Conservation (phyloP, 148 eudicot species). For the Talinum fruticosum region DNA sequence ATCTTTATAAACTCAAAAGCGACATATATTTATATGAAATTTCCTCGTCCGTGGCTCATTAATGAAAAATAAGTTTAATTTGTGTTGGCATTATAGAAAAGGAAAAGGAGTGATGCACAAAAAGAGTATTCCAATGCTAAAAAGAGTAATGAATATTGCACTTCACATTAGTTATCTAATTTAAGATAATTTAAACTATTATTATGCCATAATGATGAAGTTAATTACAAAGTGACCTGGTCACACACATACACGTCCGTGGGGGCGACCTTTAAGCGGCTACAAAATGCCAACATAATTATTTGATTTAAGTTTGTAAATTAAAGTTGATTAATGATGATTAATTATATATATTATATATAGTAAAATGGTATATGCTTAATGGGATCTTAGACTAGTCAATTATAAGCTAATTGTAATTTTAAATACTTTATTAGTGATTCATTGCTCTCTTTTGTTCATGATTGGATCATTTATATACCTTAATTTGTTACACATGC, state of each 20-base stretch:
- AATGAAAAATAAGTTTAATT: background rate
- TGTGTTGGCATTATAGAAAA: background rate
- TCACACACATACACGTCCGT: constrained; percentile 1
- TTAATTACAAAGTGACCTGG: background rate
- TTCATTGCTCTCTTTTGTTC: background rate
- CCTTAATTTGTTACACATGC: background rate
- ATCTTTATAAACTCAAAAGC: too few relatives aligned
- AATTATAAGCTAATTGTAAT: constrained; percentile 10
- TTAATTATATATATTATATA: constrained; percentile 3
- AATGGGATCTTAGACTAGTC: constrained; percentile 30
- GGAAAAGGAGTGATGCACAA: background rate
- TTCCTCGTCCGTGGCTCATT: too few relatives aligned
- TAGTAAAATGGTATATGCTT: background rate
- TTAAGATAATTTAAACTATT: constrained; percentile 24
- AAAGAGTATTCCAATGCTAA: constrained; percentile 5
- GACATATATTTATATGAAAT: too few relatives aligned
- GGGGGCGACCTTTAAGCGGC: constrained; percentile 3
- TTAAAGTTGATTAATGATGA: constrained; percentile 17
- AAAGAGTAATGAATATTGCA: constrained; percentile 13
- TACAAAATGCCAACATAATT: constrained; percentile 11
- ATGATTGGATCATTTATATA: constrained; percentile 22
- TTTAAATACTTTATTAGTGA: constrained; percentile 1
- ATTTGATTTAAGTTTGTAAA: constrained; percentile 1
- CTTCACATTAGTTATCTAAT: background rate
- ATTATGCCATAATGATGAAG: background rate